phyloP scores from a whole-genome alignment of 345 rosid species.

The Erysimum cheiranthoides region DNA sequence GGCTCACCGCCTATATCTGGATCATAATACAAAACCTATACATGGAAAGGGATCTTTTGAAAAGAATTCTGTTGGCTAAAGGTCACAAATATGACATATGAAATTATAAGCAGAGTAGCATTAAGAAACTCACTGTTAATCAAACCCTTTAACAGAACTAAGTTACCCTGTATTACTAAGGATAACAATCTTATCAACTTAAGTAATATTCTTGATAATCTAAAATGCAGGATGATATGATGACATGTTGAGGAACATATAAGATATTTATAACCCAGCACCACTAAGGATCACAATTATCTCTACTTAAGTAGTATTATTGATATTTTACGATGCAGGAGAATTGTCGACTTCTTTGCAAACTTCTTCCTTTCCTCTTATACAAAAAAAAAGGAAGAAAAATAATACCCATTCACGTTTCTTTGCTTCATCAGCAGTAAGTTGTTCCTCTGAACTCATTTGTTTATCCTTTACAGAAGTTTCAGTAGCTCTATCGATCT shows the following conservation, averaged over 20 bases:
- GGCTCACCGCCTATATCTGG: conserved; percentile 81
- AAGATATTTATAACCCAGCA: conserved; percentile 19
- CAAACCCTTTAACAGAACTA: neutral
- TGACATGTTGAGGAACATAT: conserved; percentile 6
- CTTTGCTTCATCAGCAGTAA: conserved; percentile 60
- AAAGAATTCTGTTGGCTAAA: conserved; percentile 16
- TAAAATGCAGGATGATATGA: conserved; percentile 20
- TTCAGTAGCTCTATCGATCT: conserved; percentile 56
- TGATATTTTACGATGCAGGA: neutral
- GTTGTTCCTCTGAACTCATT: conserved; percentile 50
- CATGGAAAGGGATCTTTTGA: conserved; percentile 31
- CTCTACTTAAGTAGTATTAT: conserved; percentile 6
- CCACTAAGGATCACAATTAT: conserved; percentile 6
- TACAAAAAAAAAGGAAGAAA: neutral
- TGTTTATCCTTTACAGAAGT: conserved; percentile 54
- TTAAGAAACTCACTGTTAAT: conserved; percentile 2
- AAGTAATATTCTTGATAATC: neutral
- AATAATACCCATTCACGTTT: conserved; percentile 56
- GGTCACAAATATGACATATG: neutral
- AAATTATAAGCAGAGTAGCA: conserved; percentile 16
- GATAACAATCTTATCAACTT: neutral
- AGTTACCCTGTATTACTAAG: neutral
- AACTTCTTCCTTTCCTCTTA: conserved; percentile 12
- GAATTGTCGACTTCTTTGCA: neutral
- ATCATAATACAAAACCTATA: conserved; percentile 87